These are phyloP conservation scores for Calonectria pteridis DNA, from an alignment of 2,329 filamentous ascomycete species.

Conservation along the genomic window DNA sequence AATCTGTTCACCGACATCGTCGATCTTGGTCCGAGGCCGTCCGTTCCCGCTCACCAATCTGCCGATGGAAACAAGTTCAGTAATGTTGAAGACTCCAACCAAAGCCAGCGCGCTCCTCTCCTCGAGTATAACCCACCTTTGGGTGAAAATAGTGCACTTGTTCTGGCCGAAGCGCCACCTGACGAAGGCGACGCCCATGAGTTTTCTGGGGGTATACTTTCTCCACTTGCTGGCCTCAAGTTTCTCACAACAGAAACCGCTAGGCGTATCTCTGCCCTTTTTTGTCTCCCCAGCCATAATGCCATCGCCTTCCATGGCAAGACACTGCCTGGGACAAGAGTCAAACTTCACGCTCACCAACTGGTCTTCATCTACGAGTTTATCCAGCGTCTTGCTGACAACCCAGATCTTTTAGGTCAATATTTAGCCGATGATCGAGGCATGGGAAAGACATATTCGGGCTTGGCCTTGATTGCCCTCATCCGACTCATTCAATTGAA, in stretches of 20 bases:
- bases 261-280: neutral
- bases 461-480: neutral
- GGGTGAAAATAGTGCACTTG: neutral
- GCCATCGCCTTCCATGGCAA: neutral
- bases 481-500: conserved; percentile 1
- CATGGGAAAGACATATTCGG: conserved; percentile 3
- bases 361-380: conserved; percentile 1
- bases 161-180: neutral
- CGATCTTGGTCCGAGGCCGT: neutral
- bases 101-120: no score
- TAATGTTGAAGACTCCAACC: neutral
- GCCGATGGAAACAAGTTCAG: neutral
- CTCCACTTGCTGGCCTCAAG: neutral
- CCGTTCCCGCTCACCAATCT: neutral
- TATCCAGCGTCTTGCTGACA: neutral
- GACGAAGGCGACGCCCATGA: neutral
- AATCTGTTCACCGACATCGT: neutral
- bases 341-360: neutral
- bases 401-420: neutral
- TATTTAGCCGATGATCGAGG: conserved; percentile 2
- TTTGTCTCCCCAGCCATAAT: neutral
- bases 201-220: neutral
- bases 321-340: neutral
- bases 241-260: neutral
- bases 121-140: no score